Percentiles rank a stretch among this genome's conserved stretches.
phyloP scores from a whole-genome alignment of 345 rosid species.

The Lepidium aucheri region DNA sequence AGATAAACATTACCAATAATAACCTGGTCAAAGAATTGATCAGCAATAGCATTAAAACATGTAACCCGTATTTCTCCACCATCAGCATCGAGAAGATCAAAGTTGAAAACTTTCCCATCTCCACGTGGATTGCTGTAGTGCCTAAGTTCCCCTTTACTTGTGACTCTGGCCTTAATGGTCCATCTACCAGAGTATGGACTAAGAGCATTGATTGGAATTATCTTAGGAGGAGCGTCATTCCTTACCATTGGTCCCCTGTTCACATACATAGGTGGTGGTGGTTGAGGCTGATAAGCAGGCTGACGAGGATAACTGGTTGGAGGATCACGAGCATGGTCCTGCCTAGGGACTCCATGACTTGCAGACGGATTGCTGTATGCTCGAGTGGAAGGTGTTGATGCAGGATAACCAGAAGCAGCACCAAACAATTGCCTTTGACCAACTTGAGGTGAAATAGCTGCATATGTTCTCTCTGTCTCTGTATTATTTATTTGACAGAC shows the following conservation, averaged over 20 bases:
- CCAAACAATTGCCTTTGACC: slow-evolving; percentile 31
- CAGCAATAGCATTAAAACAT: slow-evolving; percentile 79
- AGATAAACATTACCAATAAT: slow-evolving; percentile 67
- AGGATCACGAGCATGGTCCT: slow-evolving; percentile 34
- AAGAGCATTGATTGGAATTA: slow-evolving; percentile 70
- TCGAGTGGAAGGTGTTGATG: slow-evolving; percentile 28
- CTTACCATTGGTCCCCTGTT: slow-evolving; percentile 68
- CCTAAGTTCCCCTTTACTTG: slow-evolving; percentile 63
- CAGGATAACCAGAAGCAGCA: slow-evolving; percentile 16
- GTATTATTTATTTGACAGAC: slow-evolving; percentile 19
- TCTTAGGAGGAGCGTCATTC: slow-evolving; percentile 62
- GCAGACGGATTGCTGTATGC: slow-evolving; percentile 25
- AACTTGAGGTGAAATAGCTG: slow-evolving; percentile 23
- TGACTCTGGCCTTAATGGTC: slow-evolving; percentile 92
- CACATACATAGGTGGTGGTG: slow-evolving; percentile 40
- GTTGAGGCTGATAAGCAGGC: slow-evolving; percentile 42
- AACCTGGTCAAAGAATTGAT: slow-evolving; percentile 69
- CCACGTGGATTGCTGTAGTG: slow-evolving; percentile 71
- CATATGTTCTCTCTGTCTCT: slow-evolving; percentile 33
- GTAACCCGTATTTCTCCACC: slow-evolving; percentile 89
- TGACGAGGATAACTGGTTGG: slow-evolving; percentile 18
- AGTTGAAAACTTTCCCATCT: slow-evolving; percentile 79
- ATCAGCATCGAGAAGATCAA: slow-evolving; percentile 82
- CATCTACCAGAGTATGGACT: slow-evolving; percentile 80
- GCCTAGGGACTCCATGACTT: slow-evolving; percentile 30